phyloP scores from a whole-genome alignment of 1,139 yeast species.

The Arxiozyma slooffiae region DNA sequence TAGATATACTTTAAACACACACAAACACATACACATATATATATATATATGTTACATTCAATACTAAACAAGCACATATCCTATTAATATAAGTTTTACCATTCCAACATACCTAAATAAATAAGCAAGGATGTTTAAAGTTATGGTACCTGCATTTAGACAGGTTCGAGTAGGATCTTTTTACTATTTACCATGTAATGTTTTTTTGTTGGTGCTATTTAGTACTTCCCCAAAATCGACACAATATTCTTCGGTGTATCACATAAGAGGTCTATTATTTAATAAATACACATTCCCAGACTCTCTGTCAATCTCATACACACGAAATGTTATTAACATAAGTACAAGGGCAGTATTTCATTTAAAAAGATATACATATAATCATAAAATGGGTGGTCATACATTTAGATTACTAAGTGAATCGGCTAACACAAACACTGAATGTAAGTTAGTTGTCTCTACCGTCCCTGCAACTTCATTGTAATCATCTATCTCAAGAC shows the following conservation, averaged over 20 bases:
- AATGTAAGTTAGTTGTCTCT: slow-evolving; percentile 12
- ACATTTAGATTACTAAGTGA: slow-evolving; percentile 5
- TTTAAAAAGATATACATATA: neutral
- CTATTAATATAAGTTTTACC: too few species aligned
- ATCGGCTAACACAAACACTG: slow-evolving; percentile 8
- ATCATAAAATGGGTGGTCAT: neutral
- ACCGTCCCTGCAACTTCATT: slow-evolving; percentile 2
- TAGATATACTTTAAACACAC: neutral
- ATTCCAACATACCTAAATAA: too few species aligned
- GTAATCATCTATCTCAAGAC: slow-evolving; percentile 10
- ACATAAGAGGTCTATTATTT: neutral
- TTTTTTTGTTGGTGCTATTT: too few species aligned
- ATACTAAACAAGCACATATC: too few species aligned
- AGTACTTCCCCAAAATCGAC: neutral
- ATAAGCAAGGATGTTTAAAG: neutral
- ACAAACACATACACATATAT: too few species aligned
- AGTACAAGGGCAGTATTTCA: neutral
- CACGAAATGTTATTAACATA: too few species aligned
- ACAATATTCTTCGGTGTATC: neutral
- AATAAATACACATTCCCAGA: neutral
- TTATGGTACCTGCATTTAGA: neutral
- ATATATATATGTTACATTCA: too few species aligned
- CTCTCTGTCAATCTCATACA: neutral
- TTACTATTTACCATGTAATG: neutral
- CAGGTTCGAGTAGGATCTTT: neutral